Base-by-base conservation (phyloP, 2,329 filamentous ascomycete genomes). In the Aspergillus uvarum region DNA sequence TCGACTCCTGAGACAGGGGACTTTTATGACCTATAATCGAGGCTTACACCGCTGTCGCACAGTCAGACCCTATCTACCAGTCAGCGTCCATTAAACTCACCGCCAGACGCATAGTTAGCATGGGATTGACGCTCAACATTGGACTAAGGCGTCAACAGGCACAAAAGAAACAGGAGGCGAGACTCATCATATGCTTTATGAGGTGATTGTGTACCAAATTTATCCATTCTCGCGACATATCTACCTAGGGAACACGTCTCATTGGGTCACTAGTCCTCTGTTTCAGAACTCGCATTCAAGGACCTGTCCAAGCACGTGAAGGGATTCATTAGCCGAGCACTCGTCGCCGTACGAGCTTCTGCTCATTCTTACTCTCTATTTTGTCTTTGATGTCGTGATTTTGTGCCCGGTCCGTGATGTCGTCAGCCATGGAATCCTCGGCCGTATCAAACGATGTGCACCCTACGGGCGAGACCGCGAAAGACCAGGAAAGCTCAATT, bases 341-440 rank as follows among this genome's bases (percentile, higher is more conserved):
- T 19, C 14, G 16, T 19, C 14, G 14, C n/a, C 16, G 16, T 44
- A 44, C 38, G 5, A 44, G 16, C 38, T 19, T 44, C 49, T 29
- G 26, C 26, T 29, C 55, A 48, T 51, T 19, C 21, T 42, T 51
- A 5, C 32, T 54, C n/a, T 38, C 21, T 47, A 21, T n/a, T 47
- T 24, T 47, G 16, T 44, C 38, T 19, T 19, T 44, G 16, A 44
- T 44, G 38, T 16, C 38, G 38, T 44, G 38, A 44, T 44, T 44
- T 7, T 2, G 38, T 44, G 50, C 49, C 35, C 54, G 24, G 24
- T 51, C 38, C 21, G 63, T 26, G 52, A 75, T 75, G 73, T 71
- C 38, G 38, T 44, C 72, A 59, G 72, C 66, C 58, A 71, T 71
- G 4, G 64, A 69, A 47, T 73, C 74, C 5, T 75, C 70, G 14